Evolutionary conservation across 2,329 filamentous ascomycete species (phyloP).

Genomic region (Phaeosphaeriaceae sp.): DNA sequence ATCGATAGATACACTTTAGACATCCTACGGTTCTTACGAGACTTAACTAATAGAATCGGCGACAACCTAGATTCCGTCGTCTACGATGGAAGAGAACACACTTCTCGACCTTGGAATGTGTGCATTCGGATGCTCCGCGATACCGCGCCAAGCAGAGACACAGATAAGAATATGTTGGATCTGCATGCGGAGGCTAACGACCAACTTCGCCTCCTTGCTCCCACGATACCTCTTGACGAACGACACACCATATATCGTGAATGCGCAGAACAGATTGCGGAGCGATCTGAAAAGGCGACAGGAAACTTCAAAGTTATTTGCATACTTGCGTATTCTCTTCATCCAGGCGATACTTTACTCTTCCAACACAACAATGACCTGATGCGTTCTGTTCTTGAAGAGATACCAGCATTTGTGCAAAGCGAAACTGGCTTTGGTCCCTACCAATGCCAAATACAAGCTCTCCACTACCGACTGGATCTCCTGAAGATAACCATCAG

Average conservation of each 20-base stretch:
- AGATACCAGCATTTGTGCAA: constrained; percentile 46
- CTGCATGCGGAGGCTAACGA: constrained; percentile 68
- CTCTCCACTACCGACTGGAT: constrained; percentile 54
- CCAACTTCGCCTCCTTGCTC: constrained; percentile 67
- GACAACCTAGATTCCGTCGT: constrained; percentile 15
- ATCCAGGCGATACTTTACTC: constrained; percentile 24
- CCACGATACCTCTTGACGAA: constrained; percentile 62
- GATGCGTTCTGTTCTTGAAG: constrained; percentile 44
- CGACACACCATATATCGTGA: constrained; percentile 68
- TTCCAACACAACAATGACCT: constrained; percentile 35
- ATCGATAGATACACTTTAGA: constrained; percentile 39
- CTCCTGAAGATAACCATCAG: constrained; percentile 65
- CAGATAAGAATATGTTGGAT: constrained; percentile 64
- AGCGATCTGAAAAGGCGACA: constrained; percentile 67
- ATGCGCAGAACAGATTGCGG: constrained; percentile 72
- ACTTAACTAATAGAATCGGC: constrained; percentile 30
- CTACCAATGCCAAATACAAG: constrained; percentile 18
- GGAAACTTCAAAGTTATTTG: constrained; percentile 72
- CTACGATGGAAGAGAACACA: constrained; percentile 17
- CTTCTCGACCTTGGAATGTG: constrained; percentile 58
- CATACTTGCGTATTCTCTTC: constrained; percentile 32
- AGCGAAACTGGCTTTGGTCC: constrained; percentile 21
- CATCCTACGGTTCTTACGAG: constrained; percentile 39
- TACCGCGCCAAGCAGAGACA: constrained; percentile 64
- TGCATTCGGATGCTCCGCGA: constrained; percentile 75